These are phyloP conservation scores for Mucor racemosus DNA, from an alignment of 371 early-diverging fungal genomes.

Conservation along the genomic window DNA sequence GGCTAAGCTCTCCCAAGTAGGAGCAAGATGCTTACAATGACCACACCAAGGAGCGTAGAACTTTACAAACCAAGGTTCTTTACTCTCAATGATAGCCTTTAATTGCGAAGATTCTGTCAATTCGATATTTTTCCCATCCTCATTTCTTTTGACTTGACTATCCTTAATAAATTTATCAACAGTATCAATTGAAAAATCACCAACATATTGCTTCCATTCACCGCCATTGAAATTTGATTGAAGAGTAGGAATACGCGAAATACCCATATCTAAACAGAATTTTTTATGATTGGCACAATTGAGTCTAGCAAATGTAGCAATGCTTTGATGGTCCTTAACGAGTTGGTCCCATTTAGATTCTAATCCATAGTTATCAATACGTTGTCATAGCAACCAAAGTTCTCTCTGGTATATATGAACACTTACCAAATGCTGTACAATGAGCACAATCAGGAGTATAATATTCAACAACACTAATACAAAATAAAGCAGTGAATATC, in stretches of 20 bases:
- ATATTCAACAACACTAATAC: conserved; percentile 43
- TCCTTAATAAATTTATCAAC: conserved; percentile 17
- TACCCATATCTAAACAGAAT: conserved; percentile 23
- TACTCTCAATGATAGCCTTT: conserved; percentile 16
- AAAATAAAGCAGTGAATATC: not conserved
- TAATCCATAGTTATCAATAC: not conserved
- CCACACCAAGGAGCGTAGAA: conserved; percentile 90
- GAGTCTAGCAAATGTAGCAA: conserved; percentile 16
- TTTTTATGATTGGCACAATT: conserved; percentile 15
- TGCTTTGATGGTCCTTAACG: not conserved
- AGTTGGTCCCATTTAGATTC: conserved; percentile 16
- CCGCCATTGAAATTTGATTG: conserved; percentile 13
- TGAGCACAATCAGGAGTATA: conserved; percentile 36
- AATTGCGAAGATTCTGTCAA: conserved; percentile 4
- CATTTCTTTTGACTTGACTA: conserved; percentile 8
- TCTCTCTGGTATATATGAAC: not conserved
- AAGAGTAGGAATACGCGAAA: conserved; percentile 17
- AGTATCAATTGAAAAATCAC: conserved; percentile 2
- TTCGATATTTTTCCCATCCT: conserved; percentile 12
- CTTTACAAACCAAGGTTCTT: conserved; percentile 72
- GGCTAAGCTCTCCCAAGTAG: conserved; percentile 76
- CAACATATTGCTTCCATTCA: conserved; percentile 20
- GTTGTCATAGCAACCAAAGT: no score
- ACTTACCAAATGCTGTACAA: conserved; percentile 40
- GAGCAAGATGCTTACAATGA: conserved; percentile 84